phyloP scores from a whole-genome alignment of 1,284 basidiomycete species.

The Ceratobasidium sp. region DNA sequence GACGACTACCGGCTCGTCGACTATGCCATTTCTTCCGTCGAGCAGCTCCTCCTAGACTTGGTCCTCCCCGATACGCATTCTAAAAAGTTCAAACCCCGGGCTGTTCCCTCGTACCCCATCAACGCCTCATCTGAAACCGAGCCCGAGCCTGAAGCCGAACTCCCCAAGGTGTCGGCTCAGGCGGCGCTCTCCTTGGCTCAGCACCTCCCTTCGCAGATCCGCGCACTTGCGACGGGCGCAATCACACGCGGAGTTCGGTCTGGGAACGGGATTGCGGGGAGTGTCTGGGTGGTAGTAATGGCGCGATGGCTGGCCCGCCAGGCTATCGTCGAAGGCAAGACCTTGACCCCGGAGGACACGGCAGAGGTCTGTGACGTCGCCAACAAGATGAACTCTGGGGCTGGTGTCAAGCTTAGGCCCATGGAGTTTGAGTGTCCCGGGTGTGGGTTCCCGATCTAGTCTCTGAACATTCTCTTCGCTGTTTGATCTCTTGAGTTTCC shows the following conservation, averaged over 20 bases:
- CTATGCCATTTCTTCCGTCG: constrained; percentile 15
- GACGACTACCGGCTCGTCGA: constrained; percentile 20
- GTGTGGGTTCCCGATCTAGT: constrained; percentile 25
- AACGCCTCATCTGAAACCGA: constrained; percentile 30
- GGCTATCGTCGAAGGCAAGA: constrained; percentile 12
- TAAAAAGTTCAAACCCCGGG: not conserved
- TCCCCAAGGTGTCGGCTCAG: constrained; percentile 1
- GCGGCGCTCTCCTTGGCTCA: not conserved
- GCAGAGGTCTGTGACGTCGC: not conserved
- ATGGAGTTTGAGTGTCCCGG: constrained; percentile 24
- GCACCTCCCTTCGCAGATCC: constrained; percentile 18
- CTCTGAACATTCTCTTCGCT: not conserved
- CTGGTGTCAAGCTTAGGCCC: constrained; percentile 2
- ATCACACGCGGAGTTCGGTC: constrained; percentile 25
- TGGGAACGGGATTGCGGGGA: constrained; percentile 28
- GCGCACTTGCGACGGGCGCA: constrained; percentile 9
- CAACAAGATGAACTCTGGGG: not conserved
- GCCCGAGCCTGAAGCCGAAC: not conserved
- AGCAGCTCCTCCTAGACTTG: constrained; percentile 25
- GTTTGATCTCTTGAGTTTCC: not conserved
- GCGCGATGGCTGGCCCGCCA: constrained; percentile 26
- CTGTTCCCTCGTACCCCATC: not conserved
- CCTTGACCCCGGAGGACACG: not conserved
- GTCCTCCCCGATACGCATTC: not conserved
- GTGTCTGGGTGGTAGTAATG: not conserved